Base-by-base conservation (phyloP, 495 filamentous ascomycete species). In the Hypoxylon perforatum region DNA sequence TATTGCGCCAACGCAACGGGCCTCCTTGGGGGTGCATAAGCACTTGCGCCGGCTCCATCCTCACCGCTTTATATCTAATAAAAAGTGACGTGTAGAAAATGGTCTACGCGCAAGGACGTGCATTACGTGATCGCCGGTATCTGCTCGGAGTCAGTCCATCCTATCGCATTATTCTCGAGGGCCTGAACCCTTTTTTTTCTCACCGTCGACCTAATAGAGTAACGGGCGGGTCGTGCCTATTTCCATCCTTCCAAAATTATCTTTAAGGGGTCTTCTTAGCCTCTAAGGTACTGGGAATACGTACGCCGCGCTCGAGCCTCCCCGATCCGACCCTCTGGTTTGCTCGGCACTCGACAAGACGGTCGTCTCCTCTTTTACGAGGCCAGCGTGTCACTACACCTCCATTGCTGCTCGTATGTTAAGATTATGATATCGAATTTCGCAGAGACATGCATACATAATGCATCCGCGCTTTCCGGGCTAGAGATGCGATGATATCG, bases 321-420 rank as follows among this genome's bases (percentile, higher is more conserved):
- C n/a, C 54, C 48, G 59, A 68, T 68, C 59, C 59, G 35, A 62
- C 45, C 38, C 36, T 55, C 38, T 56, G 15, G 57, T 64, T 64
- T 70, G 57, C 53, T 58, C 65, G 58, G 58, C 58, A 44, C 21
- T 70, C 47, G 25, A 33, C 38, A n/a, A n/a, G 17, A 58, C 14
- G 17, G 5, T 30, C 11, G 33, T 61, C 62, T 41, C 66, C 61
- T 65, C 56, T 70, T 70, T 70, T 70, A 70, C 67, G 67, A 70
- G 57, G 52, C 67, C 56, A 62, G 57, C 67, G 62, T 63, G 57
- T 47, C 57, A 58, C 63, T 48, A 36, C 36, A 49, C 52, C 50
- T 59, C 57, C 62, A 48, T 62, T 19, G 17, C 57, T 33, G 15
- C 62, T 70, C 67, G 67, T 70, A 70, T 70, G 62, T 54, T 70